Evolutionary conservation across 208 protist genomes (phyloP).

Genomic region (Acanthamoeba royreba): DNA sequence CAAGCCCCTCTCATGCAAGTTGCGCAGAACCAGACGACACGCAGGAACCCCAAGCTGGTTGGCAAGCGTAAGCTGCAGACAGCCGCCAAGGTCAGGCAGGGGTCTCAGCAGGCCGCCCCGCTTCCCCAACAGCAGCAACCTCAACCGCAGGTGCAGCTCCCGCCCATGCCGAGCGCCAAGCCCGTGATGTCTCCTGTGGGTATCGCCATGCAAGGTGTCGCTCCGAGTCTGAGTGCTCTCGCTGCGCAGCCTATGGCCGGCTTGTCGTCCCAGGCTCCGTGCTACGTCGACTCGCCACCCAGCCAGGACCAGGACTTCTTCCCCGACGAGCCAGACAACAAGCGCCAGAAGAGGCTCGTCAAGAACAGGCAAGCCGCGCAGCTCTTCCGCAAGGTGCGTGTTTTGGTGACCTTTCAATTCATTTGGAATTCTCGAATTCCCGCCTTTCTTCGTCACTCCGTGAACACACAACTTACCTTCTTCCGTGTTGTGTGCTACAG

Average conservation of each 20-base stretch:
- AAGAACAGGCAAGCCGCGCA: conserved; percentile 44
- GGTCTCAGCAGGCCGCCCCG: background rate
- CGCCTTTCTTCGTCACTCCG: background rate
- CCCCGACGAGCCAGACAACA: background rate
- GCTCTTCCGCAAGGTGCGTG: conserved; percentile 10
- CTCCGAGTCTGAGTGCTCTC: background rate
- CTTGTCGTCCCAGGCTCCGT: background rate
- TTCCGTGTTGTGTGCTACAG: background rate
- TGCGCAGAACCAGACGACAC: background rate
- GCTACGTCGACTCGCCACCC: background rate
- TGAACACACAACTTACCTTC: background rate
- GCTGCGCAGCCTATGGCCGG: background rate
- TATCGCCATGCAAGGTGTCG: too few species aligned
- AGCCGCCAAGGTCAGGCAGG: background rate
- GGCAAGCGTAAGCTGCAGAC: background rate
- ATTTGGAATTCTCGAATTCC: background rate
- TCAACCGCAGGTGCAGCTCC: background rate
- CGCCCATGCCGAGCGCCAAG: background rate
- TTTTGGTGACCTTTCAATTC: background rate
- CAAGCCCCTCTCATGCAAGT: conserved; percentile 37
- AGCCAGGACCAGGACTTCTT: background rate
- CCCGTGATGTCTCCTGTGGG: too few species aligned
- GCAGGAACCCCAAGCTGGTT: background rate
- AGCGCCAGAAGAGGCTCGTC: conserved; percentile 15
- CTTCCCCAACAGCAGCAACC: background rate